Evolutionary conservation across 805 yeast genomes (phyloP), one percentile per base, ranked within the genome.

Genomic region (Starmerella riodocensis): DNA sequence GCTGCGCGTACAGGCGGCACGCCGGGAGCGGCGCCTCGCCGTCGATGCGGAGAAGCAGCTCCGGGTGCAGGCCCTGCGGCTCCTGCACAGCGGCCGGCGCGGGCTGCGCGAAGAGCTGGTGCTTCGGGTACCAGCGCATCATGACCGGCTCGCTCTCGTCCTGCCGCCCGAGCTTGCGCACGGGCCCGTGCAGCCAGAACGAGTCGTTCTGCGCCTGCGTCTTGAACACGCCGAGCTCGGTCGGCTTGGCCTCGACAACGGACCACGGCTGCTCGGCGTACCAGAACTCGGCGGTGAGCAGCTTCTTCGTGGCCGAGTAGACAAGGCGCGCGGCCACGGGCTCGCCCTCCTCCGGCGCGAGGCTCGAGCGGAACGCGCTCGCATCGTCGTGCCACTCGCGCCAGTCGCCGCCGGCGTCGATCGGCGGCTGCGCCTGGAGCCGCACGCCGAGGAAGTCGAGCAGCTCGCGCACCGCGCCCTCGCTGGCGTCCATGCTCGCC

Each of bases 1-100:
- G 53, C 45, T 60, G 59, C 22, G 66, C 54, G 45, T 58, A 71
- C 13, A 70, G 60, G 27, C 60, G 58, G 56, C 80, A 74, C 3
- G 50, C 41, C 1, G 47, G 50, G 13, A 38, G 35, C 5, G 51
- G 51, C n/a, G 44, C 41, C 2, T 21, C 30, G 1, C 28, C 17
- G 20, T 30, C 37, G 8, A 44, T 30, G 4, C 18, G 25, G 12
- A 51, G 29, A 4, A 29, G 19, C 4, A 53, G 29, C 4, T 31
- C 25, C 3, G 56, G 56, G 36, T 53, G 57, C 39, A 53, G 39
- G 4, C 57, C 57, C 26, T 47, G 43, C 2, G 52, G 52, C 35
- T 36, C 42, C 17, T 14, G 28, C n/a, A 51, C 28, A 4, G 42
- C 42, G 0, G 17, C 27, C 3, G 25, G 37, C 8, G 29, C 14